Conservation (phyloP, 148 eudicot genomes). For the Rhododendron ovatum region DNA sequence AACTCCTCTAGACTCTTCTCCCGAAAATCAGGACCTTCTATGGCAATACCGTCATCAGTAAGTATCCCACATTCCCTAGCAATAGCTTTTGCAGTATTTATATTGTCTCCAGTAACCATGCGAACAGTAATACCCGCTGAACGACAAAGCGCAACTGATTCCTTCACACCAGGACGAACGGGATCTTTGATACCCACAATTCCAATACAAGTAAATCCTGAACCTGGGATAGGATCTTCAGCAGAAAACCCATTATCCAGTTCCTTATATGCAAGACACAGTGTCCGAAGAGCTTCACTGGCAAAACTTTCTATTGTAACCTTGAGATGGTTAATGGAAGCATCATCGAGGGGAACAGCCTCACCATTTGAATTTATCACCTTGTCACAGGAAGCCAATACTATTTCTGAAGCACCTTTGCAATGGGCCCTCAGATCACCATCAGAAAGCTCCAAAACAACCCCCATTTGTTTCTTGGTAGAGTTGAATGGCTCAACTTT, state of each 20-base stretch:
- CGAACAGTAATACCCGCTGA: constrained; percentile 91
- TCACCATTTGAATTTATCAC: constrained; percentile 66
- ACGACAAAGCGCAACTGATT: constrained; percentile 90
- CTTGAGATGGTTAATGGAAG: constrained; percentile 45
- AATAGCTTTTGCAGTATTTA: constrained; percentile 95
- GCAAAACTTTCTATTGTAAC: constrained; percentile 74
- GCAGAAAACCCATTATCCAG: constrained; percentile 55
- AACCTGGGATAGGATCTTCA: constrained; percentile 54
- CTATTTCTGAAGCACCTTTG: constrained; percentile 95
- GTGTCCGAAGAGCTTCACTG: constrained; percentile 76
- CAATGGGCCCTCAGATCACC: constrained; percentile 74
- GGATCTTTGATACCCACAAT: constrained; percentile 98
- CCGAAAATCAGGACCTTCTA: constrained; percentile 93
- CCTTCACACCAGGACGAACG: constrained; percentile 92
- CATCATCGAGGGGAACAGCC: constrained; percentile 66
- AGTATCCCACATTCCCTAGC: constrained; percentile 99
- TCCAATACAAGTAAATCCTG: constrained; percentile 84
- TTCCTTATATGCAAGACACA: constrained; percentile 84
- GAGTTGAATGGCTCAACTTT: constrained; percentile 96
- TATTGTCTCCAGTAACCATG: constrained; percentile 98
- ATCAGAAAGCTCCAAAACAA: constrained; percentile 66
- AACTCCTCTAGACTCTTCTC: constrained; percentile 72
- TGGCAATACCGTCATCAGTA: constrained; percentile 90
- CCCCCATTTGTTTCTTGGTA: constrained; percentile 87
- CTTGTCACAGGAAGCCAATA: constrained; percentile 83